These are phyloP conservation scores for Auricularia cornea DNA, from an alignment of 768 basidiomycete genomes.

Conservation along the genomic window DNA sequence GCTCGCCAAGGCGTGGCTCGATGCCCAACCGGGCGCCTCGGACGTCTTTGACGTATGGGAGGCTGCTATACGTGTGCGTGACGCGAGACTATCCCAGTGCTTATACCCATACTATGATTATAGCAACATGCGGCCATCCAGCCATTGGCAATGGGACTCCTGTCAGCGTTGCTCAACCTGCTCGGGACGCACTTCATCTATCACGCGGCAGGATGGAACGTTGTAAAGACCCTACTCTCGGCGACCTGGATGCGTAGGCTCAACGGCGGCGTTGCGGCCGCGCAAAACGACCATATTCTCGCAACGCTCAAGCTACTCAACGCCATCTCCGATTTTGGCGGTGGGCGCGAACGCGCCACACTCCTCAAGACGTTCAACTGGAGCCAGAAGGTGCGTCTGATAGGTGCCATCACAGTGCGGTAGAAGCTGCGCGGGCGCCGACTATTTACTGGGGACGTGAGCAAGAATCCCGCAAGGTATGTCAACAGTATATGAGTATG, in stretches of 20 bases:
- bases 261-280: slow-evolving; percentile 52
- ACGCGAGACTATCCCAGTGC: neutral
- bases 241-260: slow-evolving; percentile 47
- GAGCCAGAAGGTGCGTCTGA: slow-evolving; percentile 69
- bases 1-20: slow-evolving; percentile 57
- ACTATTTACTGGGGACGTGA: no score
- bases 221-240: slow-evolving; percentile 53
- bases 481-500: slow-evolving; percentile 1
- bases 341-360: slow-evolving; percentile 54
- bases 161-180: slow-evolving; percentile 54
- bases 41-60: slow-evolving; percentile 64
- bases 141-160: slow-evolving; percentile 38
- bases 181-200: slow-evolving; percentile 62
- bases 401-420: no score
- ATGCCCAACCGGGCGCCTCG: slow-evolving; percentile 42
- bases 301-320: slow-evolving; percentile 57
- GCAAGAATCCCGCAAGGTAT: no score
- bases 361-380: slow-evolving; percentile 67
- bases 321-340: slow-evolving; percentile 51
- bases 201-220: slow-evolving; percentile 52
- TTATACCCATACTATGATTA: slow-evolving; percentile 2
- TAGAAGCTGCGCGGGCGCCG: no score
- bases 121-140: slow-evolving; percentile 36
- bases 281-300: slow-evolving; percentile 58
- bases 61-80: slow-evolving; percentile 38